Evolutionary conservation across 2,329 filamentous ascomycete genomes (phyloP), one percentile per base, ranked within the genome.

Genomic region (Coniochaeta sp.): DNA sequence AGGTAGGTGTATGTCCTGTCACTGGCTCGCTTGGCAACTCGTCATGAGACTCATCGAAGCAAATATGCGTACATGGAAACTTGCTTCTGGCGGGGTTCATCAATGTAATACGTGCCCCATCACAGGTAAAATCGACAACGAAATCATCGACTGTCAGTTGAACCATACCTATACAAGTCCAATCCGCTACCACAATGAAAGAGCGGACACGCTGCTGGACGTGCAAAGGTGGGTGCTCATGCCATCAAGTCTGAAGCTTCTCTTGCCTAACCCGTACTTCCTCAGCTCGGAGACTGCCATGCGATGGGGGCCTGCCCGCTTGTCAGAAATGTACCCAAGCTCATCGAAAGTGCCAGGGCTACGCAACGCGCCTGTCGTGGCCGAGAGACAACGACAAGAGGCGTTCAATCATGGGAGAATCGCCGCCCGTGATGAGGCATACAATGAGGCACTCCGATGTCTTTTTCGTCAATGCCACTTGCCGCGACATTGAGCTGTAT

Each of bases 301-400:
- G 68, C 52, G 68, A 69, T 55, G 61, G 64, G 7, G 52, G 56
- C 6, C 5, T 34, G 22, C 68, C 68, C n/a, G 58, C 47, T 14
- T 70, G 68, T 57, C 58, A 58, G 30, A 65, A 54, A 16, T 70
- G 68, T 59, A 14, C 60, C 14, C 61, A 61, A 58, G 61, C 66
- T 24, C 54, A 58, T 1, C 63, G 66, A 36, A 42, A 60, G 14
- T 70, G 68, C 59, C 61, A 65, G 58, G 68, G 68, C 4, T 70
- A 70, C 50, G 65, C 55, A 3, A 10, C 67, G 14, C 67, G 69
- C 4, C 59, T 72, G 9, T 72, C 70, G 6, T 72, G 70, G 70
- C 70, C 70, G 2, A 63, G 63, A 40, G 61, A 62, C 26, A 58
- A 58, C 36, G 66, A 72, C 57, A 62, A 62, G 47, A 66, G 58